These are phyloP conservation scores for Tilletia caries DNA, from an alignment of 1,284 basidiomycete species.

Conservation along the genomic window DNA sequence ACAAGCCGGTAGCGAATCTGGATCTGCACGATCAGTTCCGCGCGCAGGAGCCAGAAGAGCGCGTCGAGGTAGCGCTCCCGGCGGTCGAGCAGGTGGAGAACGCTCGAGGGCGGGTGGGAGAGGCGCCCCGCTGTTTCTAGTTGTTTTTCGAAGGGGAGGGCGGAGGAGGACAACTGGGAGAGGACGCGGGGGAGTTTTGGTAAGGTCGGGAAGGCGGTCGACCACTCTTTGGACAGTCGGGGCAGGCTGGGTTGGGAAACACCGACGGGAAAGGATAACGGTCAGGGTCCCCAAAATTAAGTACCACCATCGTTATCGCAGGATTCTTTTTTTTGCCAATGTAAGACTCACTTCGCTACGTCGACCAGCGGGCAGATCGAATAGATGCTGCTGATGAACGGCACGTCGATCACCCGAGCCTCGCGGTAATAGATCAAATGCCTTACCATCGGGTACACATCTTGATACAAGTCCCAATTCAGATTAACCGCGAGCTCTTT, in stretches of 20 bases:
- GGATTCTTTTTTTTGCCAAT: not conserved
- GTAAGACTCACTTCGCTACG: constrained; percentile 21
- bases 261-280: constrained; percentile 49
- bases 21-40: constrained; percentile 76
- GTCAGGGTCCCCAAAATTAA: too few relatives aligned
- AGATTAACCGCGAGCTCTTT: constrained; percentile 79
- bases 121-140: not conserved
- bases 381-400: constrained; percentile 82
- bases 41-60: constrained; percentile 86
- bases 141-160: not conserved
- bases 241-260: constrained; percentile 60
- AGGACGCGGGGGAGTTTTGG: constrained; percentile 44
- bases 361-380: constrained; percentile 55
- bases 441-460: constrained; percentile 79
- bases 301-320: too few relatives aligned
- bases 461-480: constrained; percentile 79
- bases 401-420: constrained; percentile 81
- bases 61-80: constrained; percentile 69
- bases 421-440: constrained; percentile 85
- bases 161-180: not conserved
- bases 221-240: constrained; percentile 65
- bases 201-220: constrained; percentile 51
- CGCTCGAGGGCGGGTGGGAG: constrained; percentile 1
- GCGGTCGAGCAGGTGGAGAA: not conserved
- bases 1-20: constrained; percentile 81